phyloP scores from a whole-genome alignment of 2,329 filamentous ascomycete species.

The Tolypocladium nubicola region DNA sequence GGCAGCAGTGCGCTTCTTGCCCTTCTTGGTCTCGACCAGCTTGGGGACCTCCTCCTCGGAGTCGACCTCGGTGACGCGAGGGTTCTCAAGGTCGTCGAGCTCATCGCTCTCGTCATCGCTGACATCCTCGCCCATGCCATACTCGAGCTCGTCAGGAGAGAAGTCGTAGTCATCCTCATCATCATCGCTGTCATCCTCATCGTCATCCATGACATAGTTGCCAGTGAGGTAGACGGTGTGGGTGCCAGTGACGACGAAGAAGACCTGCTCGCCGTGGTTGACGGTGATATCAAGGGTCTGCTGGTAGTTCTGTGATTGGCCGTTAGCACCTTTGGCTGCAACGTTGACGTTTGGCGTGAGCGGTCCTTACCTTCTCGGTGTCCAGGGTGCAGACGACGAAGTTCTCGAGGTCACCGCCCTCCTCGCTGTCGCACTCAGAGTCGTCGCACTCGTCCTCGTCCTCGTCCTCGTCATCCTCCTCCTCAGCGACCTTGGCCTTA shows the following conservation, averaged over 20 bases:
- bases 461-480: conserved; percentile 45
- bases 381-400: conserved; percentile 94
- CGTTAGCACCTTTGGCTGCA: conserved; percentile 14
- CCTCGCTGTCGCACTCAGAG: conserved; percentile 54
- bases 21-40: conserved; percentile 50
- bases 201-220: conserved; percentile 79
- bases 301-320: conserved; percentile 65
- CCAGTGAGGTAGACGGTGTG: conserved; percentile 89
- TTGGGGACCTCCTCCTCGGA: conserved; percentile 63
- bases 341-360: not conserved
- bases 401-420: conserved; percentile 66
- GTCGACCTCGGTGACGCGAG: conserved; percentile 75
- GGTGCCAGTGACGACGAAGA: conserved; percentile 83
- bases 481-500: conserved; percentile 55
- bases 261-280: conserved; percentile 77
- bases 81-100: conserved; percentile 66
- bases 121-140: conserved; percentile 59
- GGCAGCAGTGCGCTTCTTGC: conserved; percentile 87
- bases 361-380: conserved; percentile 64
- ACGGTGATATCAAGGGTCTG: conserved; percentile 91
- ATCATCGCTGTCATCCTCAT: conserved; percentile 52
- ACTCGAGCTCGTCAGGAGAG: conserved; percentile 69
- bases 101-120: conserved; percentile 67
- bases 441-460: conserved; percentile 40
- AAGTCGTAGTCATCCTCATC: conserved; percentile 71